These are phyloP conservation scores for Xerocomus spinulosus DNA, from an alignment of 768 basidiomycete genomes.

Conservation along the genomic window DNA sequence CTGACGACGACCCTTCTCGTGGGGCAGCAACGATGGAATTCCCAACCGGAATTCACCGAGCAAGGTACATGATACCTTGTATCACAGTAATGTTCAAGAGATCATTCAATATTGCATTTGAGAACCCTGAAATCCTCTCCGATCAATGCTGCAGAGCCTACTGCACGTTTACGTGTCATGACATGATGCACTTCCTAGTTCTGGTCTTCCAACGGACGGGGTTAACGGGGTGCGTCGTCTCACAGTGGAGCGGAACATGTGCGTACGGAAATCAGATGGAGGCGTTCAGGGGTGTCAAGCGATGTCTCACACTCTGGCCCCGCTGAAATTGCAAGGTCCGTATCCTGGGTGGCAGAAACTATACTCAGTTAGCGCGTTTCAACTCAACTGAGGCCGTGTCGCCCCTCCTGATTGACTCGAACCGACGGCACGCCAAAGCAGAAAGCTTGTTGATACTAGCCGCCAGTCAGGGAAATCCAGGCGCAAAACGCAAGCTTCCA, in stretches of 20 bases:
- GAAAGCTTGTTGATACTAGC: neutral
- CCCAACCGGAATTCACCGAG: neutral
- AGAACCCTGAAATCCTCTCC: slow-evolving; percentile 1
- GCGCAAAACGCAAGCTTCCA: neutral
- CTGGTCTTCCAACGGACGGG: neutral
- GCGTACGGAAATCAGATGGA: neutral
- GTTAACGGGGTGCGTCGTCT: neutral
- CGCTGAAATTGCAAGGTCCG: neutral
- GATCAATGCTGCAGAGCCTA: slow-evolving; percentile 1
- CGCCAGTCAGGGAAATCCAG: neutral
- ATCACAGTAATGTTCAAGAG: neutral
- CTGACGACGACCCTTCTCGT: neutral
- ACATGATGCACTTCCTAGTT: neutral
- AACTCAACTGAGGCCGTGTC: slow-evolving; percentile 1
- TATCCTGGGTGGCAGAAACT: neutral
- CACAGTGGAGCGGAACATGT: slow-evolving; percentile 13
- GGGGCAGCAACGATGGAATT: neutral
- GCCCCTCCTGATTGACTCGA: neutral
- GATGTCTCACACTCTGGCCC: neutral
- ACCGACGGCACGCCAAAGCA: neutral
- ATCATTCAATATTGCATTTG: neutral
- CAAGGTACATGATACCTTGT: neutral
- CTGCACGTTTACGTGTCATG: slow-evolving; percentile 9
- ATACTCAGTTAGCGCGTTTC: neutral
- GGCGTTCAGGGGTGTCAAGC: slow-evolving; percentile 1